These are phyloP conservation scores for Solanum boliviense DNA, from an alignment of 257 asterid genomes.

Conservation along the genomic window DNA sequence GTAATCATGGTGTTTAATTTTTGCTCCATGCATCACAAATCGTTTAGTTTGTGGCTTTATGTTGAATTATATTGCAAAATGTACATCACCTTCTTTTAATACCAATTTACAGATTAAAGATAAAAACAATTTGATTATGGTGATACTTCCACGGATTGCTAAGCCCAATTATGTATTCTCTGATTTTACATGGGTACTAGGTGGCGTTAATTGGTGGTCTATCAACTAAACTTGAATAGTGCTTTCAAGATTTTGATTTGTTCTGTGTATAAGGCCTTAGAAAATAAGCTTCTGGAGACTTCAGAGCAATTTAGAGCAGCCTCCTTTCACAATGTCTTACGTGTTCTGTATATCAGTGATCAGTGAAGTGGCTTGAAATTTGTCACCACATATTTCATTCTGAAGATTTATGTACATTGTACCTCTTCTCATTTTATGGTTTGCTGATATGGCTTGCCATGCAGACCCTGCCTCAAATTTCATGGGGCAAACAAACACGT, in stretches of 20 bases:
- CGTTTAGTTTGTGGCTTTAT: not conserved
- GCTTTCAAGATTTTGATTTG: not conserved
- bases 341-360: not conserved
- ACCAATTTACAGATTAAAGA: not conserved
- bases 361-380: not conserved
- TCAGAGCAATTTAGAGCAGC: not conserved
- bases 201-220: not conserved
- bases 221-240: not conserved
- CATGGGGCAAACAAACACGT: constrained; percentile 21
- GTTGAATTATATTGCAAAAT: not conserved
- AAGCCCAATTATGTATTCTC: not conserved
- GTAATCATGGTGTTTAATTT: not conserved
- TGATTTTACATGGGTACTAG: not conserved
- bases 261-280: not conserved
- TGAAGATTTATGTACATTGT: not conserved
- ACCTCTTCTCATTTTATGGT: not conserved
- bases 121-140: not conserved
- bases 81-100: not conserved
- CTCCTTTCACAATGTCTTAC: not conserved
- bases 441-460: not conserved
- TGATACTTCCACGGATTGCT: not conserved
- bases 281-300: not conserved
- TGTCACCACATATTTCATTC: not conserved
- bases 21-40: not conserved
- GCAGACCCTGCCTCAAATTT: constrained; percentile 14